Evolutionary conservation across 2,329 filamentous ascomycete genomes (phyloP), one percentile per base, ranked within the genome.

Genomic region (Trichoderma brevicompactum): DNA sequence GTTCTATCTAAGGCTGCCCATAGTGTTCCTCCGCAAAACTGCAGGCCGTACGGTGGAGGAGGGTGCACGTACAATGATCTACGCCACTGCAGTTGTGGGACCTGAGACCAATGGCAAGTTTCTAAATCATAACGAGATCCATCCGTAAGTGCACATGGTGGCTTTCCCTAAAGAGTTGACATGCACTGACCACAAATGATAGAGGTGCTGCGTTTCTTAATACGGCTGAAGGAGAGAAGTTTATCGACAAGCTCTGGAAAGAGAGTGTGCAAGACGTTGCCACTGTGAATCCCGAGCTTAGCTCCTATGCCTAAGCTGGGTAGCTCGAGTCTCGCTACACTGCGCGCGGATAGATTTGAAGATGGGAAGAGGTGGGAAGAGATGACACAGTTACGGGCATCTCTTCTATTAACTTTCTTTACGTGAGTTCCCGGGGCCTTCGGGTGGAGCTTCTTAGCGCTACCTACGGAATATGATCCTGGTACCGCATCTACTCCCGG

Each of bases 31-130:
- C 7, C 58, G 58, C 38, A 52, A 19, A 19, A 41, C 46, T n/a
- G 52, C 9, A 19, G 58, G 46, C 38, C 58, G 46, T 19, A 50
- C 58, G 7, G 58, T 61, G n/a, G 58, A 52, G 2, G 58, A 61
- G 15, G 58, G 58, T 19, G 58, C 58, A 15, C 58, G 58, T 3
- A 61, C 58, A 17, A 5, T 61, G 15, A 28, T 61, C 36, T 61
- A 52, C 6, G 58, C 46, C 12, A 40, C 46, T 28, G 34, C 32
- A 1, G 19, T 61, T 19, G 58, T 46, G 23, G 46, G 58, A 2
- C 36, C 58, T 8, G 58, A 61, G 9, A 41, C 38, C 2, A 61
- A 61, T 19, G 58, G 58, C 58, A 61, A 52, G 15, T 61, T 61
- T 43, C 1, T 61, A 10, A 46, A 61, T 23, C 46, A 61, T 52